Conservation (phyloP, 2,329 filamentous ascomycete species). For the Colletotrichum plurivorum region DNA sequence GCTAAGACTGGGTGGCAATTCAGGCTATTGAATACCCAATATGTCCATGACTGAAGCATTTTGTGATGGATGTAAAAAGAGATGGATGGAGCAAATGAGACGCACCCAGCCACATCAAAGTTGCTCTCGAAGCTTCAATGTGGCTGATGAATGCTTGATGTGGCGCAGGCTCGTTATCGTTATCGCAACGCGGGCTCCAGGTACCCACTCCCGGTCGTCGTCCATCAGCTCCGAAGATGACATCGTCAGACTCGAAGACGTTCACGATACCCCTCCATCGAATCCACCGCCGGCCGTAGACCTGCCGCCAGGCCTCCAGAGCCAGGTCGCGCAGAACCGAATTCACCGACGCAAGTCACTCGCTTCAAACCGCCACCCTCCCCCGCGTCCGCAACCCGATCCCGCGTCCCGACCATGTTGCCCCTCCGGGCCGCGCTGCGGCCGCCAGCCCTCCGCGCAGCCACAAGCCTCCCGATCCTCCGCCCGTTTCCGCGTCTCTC, state of each 20-base stretch:
- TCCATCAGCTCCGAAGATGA: constrained; percentile 17
- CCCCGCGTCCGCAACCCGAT: constrained; percentile 8
- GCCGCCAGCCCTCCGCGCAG: constrained; percentile 30
- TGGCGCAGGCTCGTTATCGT: constrained; percentile 27
- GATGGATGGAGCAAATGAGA: background rate
- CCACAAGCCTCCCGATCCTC: background rate
- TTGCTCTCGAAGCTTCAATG: background rate
- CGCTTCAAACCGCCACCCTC: background rate
- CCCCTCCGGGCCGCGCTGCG: constrained; percentile 42
- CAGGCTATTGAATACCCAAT: too few relatives aligned
- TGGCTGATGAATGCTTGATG: constrained; percentile 5
- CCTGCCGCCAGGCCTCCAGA: background rate
- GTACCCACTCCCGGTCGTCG: background rate
- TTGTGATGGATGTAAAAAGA: too few relatives aligned
- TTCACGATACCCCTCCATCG: too few relatives aligned
- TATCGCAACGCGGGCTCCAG: constrained; percentile 17
- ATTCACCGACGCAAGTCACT: background rate
- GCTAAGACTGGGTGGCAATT: too few relatives aligned
- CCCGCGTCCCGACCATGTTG: constrained; percentile 39
- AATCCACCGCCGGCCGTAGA: too few relatives aligned
- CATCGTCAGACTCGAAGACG: constrained; percentile 19
- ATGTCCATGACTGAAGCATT: too few relatives aligned
- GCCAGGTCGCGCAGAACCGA: background rate
- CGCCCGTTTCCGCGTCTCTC: constrained; percentile 14
- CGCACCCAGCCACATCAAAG: background rate